These are phyloP conservation scores for Mentha longifolia DNA, from an alignment of 257 asterid species.

Conservation along the genomic window DNA sequence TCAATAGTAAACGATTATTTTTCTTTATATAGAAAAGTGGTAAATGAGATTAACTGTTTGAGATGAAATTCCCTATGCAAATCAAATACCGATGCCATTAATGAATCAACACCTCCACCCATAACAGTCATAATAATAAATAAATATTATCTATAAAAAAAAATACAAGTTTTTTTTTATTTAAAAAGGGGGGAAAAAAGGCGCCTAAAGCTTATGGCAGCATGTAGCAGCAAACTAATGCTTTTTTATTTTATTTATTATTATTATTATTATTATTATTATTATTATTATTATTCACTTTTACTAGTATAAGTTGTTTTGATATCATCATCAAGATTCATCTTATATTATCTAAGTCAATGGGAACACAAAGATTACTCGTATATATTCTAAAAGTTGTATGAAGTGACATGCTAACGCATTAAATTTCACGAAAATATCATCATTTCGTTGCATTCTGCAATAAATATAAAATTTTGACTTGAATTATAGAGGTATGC, in stretches of 20 bases:
- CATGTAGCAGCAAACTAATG: too few relatives aligned
- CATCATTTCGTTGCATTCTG: too few relatives aligned
- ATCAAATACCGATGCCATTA: constrained; percentile 21
- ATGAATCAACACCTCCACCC: constrained; percentile 1
- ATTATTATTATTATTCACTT: background rate
- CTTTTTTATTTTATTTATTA: too few relatives aligned
- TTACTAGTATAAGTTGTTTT: too few relatives aligned
- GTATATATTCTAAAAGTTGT: background rate
- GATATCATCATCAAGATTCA: background rate
- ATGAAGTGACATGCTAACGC: background rate
- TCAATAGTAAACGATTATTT: background rate
- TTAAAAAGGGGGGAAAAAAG: too few relatives aligned
- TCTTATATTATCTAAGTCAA: background rate
- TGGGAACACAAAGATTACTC: background rate
- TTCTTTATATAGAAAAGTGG: too few relatives aligned
- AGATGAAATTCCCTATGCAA: constrained; percentile 5
- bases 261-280: too few relatives aligned
- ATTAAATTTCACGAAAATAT: too few relatives aligned
- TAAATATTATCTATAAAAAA: background rate
- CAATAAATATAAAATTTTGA: too few relatives aligned
- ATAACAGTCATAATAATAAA: background rate
- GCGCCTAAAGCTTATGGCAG: too few relatives aligned
- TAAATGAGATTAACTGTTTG: background rate
- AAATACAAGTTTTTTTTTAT: background rate
- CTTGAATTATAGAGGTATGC: background rate